Evolutionary conservation across 2,329 filamentous ascomycete species (phyloP).

Genomic region (Lizonia empirigonia): DNA sequence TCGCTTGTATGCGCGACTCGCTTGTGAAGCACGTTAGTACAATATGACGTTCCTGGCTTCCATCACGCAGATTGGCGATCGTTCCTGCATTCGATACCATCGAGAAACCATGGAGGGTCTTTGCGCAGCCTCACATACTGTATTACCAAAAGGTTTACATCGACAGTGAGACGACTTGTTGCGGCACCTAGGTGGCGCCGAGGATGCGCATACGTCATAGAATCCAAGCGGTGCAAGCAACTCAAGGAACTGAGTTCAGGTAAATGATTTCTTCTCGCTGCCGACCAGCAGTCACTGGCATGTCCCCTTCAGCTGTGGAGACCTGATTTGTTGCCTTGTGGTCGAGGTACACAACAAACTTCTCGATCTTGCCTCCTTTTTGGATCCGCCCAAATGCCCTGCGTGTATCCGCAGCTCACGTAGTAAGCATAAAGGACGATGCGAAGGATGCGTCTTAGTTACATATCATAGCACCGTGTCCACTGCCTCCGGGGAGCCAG

Average conservation of each 20-base stretch:
- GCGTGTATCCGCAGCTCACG: too few relatives aligned
- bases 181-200: background rate
- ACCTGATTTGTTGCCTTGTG: slow-evolving; percentile 1
- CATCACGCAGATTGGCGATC: slow-evolving; percentile 11
- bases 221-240: background rate
- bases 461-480: background rate
- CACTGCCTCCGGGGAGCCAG: background rate
- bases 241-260: background rate
- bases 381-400: too few relatives aligned
- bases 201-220: slow-evolving; percentile 5
- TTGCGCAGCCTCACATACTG: background rate
- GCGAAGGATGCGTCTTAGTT: background rate
- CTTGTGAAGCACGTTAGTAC: too few relatives aligned
- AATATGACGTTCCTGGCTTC: slow-evolving; percentile 3
- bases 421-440: background rate
- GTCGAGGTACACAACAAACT: slow-evolving; percentile 1
- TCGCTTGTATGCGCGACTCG: too few relatives aligned
- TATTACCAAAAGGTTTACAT: background rate
- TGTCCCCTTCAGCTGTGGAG: background rate
- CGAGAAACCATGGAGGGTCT: background rate
- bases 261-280: background rate
- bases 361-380: slow-evolving; percentile 5
- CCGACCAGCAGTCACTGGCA: background rate
- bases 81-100: background rate
- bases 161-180: background rate